These are phyloP conservation scores for Chiua virens DNA, from an alignment of 768 basidiomycete species.

Conservation along the genomic window DNA sequence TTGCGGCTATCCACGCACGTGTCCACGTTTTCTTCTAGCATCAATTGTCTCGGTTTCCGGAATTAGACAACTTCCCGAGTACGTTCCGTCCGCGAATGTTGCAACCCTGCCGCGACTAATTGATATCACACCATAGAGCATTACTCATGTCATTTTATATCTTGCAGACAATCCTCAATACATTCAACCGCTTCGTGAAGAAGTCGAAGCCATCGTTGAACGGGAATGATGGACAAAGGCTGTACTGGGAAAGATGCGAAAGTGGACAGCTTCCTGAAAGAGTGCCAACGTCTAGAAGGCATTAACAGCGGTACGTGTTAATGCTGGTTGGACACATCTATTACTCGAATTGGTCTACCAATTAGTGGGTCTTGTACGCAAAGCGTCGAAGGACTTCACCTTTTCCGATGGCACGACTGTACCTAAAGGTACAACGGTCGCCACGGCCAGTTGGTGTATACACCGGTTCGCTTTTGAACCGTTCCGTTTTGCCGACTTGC, in stretches of 20 bases:
- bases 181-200: slow-evolving; percentile 36
- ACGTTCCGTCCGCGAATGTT: neutral
- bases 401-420: slow-evolving; percentile 40
- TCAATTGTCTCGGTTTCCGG: neutral
- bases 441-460: slow-evolving; percentile 19
- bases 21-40: no score
- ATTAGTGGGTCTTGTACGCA: slow-evolving; percentile 32
- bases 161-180: slow-evolving; percentile 39
- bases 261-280: slow-evolving; percentile 43
- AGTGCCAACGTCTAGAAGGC: slow-evolving; percentile 33
- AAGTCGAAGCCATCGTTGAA: slow-evolving; percentile 32
- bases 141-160: slow-evolving; percentile 35
- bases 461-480: slow-evolving; percentile 40
- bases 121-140: slow-evolving; percentile 19
- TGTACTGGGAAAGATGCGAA: slow-evolving; percentile 32
- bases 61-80: slow-evolving; percentile 21
- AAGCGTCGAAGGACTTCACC: slow-evolving; percentile 32
- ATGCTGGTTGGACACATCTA: neutral
- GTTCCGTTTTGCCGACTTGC: slow-evolving; percentile 45
- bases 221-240: slow-evolving; percentile 32
- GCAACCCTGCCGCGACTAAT: no score
- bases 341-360: neutral
- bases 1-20: slow-evolving; percentile 17
- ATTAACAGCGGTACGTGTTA: slow-evolving; percentile 23
- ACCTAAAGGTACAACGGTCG: slow-evolving; percentile 33